Evolutionary conservation across 495 filamentous ascomycete species (phyloP), one percentile per base, ranked within the genome.

Genomic region (Penicillium taxi): DNA sequence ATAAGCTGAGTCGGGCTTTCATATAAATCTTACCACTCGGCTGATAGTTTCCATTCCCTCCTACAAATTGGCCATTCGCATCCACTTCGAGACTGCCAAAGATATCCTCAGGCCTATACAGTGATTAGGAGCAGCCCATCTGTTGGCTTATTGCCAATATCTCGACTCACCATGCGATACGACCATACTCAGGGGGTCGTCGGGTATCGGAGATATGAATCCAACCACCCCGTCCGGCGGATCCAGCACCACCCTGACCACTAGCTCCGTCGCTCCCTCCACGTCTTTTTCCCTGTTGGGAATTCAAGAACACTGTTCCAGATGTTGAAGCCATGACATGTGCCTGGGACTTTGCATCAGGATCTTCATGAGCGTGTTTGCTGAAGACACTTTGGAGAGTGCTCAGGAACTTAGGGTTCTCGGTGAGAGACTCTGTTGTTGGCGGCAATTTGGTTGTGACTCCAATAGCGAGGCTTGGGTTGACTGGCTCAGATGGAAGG

Each of bases 1-100:
- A 30, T 47, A 19, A 23, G 18, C 20, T 8, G 15, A 26, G 22
- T 2, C 11, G 15, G 32, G 19, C 12, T n/a, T 33, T n/a, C 0
- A 26, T 14, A 3, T 5, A 16, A 14, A 8, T 2, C 51, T 58
- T 75, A 61, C 78, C 78, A 55, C 70, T 75, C 3, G 59, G 42
- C 52, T 79, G 74, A 59, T 77, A 81, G 21, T 69, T 73, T 24
- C 78, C 78, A 41, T 66, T 54, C 0, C 59, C 67, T 12, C 61
- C 75, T 11, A 79, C 73, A 51, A 95, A 84, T n/a, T 74, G 63
- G 1, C 90, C 90, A 13, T 72, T 44, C 3, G 71, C 74, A 67
- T 94, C 81, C 7, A 94, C 84, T 54, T 91, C 81, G 31, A 95
- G 69, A 51, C 89, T 95, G 21, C 90, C 90, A 50, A 96, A 80